phyloP scores from a whole-genome alignment of 2,329 filamentous ascomycete species.

The Verticillium klebahnii region DNA sequence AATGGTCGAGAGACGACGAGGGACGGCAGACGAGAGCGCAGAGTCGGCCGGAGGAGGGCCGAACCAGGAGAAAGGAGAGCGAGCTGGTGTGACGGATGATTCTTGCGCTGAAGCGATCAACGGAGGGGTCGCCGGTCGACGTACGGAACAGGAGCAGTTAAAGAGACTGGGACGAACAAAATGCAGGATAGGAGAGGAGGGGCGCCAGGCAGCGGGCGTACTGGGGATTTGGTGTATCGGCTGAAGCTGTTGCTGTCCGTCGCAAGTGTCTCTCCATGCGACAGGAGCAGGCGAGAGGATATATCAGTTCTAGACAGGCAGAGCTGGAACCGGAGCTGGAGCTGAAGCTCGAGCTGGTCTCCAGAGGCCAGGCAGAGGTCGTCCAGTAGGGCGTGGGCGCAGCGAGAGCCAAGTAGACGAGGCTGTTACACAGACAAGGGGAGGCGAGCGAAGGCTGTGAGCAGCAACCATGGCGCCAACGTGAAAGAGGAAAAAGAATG shows the following conservation, averaged over 20 bases:
- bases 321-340: neutral
- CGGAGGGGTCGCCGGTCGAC: neutral
- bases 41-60: neutral
- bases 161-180: neutral
- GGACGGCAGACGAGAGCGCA: neutral
- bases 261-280: neutral
- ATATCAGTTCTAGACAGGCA: neutral
- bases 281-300: neutral
- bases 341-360: neutral
- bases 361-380: neutral
- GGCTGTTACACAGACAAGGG: neutral
- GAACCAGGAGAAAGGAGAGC: neutral
- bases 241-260: neutral
- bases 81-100: neutral
- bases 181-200: neutral
- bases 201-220: neutral
- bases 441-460: neutral
- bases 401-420: neutral
- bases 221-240: neutral
- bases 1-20: neutral
- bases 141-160: neutral
- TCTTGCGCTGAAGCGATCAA: neutral
- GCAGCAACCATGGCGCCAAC: neutral
- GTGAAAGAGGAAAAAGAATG: neutral
- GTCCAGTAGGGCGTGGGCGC: neutral